phyloP scores from a whole-genome alignment of 805 yeast genomes.

The Cyberlindnera suaveolens region DNA sequence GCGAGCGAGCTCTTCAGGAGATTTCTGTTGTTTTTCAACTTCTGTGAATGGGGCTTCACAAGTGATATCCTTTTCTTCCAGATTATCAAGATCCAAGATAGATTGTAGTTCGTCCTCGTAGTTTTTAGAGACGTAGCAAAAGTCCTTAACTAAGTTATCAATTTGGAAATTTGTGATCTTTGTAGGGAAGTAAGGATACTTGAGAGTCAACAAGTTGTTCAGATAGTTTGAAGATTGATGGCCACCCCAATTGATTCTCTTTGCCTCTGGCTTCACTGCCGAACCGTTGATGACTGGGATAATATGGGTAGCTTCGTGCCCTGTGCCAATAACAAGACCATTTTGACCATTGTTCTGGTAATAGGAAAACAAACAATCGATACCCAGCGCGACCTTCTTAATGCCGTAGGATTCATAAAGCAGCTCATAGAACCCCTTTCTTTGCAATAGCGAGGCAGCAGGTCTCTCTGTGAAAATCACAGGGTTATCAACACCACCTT shows the following conservation, averaged over 20 bases:
- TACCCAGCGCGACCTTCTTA: slow-evolving; percentile 72
- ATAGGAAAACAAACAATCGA: slow-evolving; percentile 77
- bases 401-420: slow-evolving; percentile 78
- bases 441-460: slow-evolving; percentile 63
- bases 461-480: slow-evolving; percentile 73
- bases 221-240: slow-evolving; percentile 61
- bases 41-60: slow-evolving; percentile 78
- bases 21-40: slow-evolving; percentile 59
- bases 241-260: slow-evolving; percentile 92
- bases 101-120: slow-evolving; percentile 57
- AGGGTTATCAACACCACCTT: slow-evolving; percentile 64
- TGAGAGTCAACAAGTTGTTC: slow-evolving; percentile 57
- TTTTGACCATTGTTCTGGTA: slow-evolving; percentile 49
- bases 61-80: slow-evolving; percentile 67
- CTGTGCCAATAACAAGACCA: slow-evolving; percentile 80
- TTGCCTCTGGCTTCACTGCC: slow-evolving; percentile 60
- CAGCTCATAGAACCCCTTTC: slow-evolving; percentile 72
- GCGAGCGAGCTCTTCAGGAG: slow-evolving; percentile 73
- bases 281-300: slow-evolving; percentile 75
- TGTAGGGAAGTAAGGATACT: slow-evolving; percentile 89
- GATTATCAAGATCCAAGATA: slow-evolving; percentile 51
- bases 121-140: slow-evolving; percentile 68
- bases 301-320: slow-evolving; percentile 75
- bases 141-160: slow-evolving; percentile 62
- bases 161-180: slow-evolving; percentile 60